A percentile compares a stretch with the other conserved stretches of the same genome.
These are phyloP conservation scores for Cocos nucifera DNA, from an alignment of 176 grass and related monocot genomes.

Conservation along the genomic window DNA sequence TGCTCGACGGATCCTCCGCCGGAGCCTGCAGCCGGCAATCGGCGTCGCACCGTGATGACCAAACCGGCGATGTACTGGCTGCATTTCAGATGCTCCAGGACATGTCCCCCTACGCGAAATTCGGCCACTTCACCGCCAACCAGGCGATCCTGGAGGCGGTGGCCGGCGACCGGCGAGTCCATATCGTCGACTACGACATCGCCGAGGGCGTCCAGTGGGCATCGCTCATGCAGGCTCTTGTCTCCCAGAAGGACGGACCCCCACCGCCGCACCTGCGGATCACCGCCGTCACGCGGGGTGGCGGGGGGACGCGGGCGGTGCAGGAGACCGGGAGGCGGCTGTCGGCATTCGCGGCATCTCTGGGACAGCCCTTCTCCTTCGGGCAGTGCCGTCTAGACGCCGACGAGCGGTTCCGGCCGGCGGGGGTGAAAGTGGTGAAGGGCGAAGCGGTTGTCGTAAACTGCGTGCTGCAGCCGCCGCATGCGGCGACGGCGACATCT, in stretches of 20 bases:
- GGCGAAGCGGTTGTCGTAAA: slow-evolving; percentile 53
- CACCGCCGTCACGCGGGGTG: slow-evolving; percentile 43
- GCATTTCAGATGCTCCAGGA: slow-evolving; percentile 79
- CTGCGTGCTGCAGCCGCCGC: slow-evolving; percentile 40
- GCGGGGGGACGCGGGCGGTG: slow-evolving; percentile 27
- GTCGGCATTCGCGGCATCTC: slow-evolving; percentile 47
- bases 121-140: slow-evolving; percentile 72
- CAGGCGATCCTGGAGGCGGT: slow-evolving; percentile 73
- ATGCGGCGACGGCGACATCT: slow-evolving; percentile 3
- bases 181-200: slow-evolving; percentile 70
- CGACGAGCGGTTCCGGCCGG: slow-evolving; percentile 47
- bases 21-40: neutral
- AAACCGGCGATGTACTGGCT: slow-evolving; percentile 32
- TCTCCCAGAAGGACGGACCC: slow-evolving; percentile 21
- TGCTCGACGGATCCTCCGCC: slow-evolving; percentile 38
- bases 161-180: slow-evolving; percentile 42
- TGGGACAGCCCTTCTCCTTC: slow-evolving; percentile 68
- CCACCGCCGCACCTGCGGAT: slow-evolving; percentile 62
- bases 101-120: slow-evolving; percentile 74
- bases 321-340: slow-evolving; percentile 51
- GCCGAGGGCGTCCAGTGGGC: slow-evolving; percentile 77
- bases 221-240: slow-evolving; percentile 66
- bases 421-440: slow-evolving; percentile 42
- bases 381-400: slow-evolving; percentile 54
- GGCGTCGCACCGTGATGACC: neutral